phyloP scores from a whole-genome alignment of 176 grass and related monocot genomes.

The Pharus latifolius region DNA sequence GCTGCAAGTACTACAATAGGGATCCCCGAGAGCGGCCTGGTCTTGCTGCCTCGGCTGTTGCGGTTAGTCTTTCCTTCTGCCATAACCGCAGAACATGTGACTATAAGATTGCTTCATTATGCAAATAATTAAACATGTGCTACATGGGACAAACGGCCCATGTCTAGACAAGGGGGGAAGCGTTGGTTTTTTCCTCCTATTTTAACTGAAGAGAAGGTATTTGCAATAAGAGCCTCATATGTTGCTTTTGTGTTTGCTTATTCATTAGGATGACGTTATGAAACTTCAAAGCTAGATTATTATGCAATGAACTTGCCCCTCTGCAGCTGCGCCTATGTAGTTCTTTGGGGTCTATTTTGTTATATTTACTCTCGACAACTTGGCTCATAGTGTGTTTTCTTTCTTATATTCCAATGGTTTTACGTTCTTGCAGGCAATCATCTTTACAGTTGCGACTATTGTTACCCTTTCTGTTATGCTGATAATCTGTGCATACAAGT shows the following conservation, averaged over 20 bases:
- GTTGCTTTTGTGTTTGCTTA: not conserved
- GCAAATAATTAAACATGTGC: not conserved
- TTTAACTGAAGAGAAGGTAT: not conserved
- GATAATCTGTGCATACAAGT: conserved; percentile 22
- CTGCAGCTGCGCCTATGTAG: not conserved
- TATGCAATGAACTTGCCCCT: not conserved
- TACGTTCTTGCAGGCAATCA: conserved; percentile 6
- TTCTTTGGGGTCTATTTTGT: not conserved
- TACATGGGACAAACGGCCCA: no score
- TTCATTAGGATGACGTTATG: not conserved
- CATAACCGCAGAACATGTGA: not conserved
- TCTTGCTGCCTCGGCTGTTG: conserved; percentile 72
- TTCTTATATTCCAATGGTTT: not conserved
- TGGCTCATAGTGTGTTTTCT: not conserved
- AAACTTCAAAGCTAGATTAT: not conserved
- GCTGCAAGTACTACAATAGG: conserved; percentile 66
- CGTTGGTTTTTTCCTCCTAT: no score
- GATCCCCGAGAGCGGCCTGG: conserved; percentile 94
- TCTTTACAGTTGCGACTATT: conserved; percentile 11
- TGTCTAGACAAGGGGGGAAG: no score
- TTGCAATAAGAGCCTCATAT: not conserved
- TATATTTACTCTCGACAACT: not conserved
- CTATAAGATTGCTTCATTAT: not conserved
- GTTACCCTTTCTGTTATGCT: conserved; percentile 12
- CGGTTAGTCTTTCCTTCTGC: conserved; percentile 29